phyloP scores from a whole-genome alignment of 2,329 filamentous ascomycete species.

The Rhytidhysteron rufulum region DNA sequence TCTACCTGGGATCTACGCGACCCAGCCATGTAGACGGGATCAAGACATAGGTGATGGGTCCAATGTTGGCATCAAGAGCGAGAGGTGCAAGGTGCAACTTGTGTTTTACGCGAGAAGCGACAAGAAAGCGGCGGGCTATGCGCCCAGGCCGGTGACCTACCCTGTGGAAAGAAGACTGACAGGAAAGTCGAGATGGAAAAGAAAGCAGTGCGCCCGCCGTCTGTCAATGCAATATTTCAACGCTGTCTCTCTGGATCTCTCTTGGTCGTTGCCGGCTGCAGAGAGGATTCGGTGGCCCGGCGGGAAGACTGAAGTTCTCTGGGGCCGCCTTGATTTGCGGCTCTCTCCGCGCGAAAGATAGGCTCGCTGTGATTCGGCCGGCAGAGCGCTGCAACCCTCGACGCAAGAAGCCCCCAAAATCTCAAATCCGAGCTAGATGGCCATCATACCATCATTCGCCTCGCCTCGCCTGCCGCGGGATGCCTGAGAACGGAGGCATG shows the following conservation, averaged over 20 bases:
- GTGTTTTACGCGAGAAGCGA: constrained; percentile 4
- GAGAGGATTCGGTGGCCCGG: too few species aligned
- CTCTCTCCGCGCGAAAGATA: too few species aligned
- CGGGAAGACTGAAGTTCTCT: too few species aligned
- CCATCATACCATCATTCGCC: too few species aligned
- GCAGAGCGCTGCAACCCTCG: neutral
- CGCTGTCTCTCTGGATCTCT: neutral
- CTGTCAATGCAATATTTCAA: constrained; percentile 2
- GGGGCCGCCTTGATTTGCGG: too few species aligned
- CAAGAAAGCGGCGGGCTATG: constrained; percentile 3
- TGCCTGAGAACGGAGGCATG: too few species aligned
- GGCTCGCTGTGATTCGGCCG: constrained; percentile 3
- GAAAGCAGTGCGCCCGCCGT: constrained; percentile 1
- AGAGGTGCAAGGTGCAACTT: constrained; percentile 2
- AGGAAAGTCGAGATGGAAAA: constrained; percentile 2
- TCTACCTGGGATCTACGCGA: constrained; percentile 40
- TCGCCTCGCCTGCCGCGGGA: too few species aligned
- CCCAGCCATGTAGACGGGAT: constrained; percentile 42
- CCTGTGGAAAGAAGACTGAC: neutral
- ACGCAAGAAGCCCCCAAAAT: neutral
- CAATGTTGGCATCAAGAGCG: constrained; percentile 26
- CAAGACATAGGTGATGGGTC: constrained; percentile 32
- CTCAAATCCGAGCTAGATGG: too few species aligned
- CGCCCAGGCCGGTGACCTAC: constrained; percentile 2
- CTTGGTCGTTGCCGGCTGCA: too few species aligned